Evolutionary conservation across 345 rosid genomes (phyloP), one percentile per base, ranked within the genome.

Genomic region (Streptanthus diversifolius): DNA sequence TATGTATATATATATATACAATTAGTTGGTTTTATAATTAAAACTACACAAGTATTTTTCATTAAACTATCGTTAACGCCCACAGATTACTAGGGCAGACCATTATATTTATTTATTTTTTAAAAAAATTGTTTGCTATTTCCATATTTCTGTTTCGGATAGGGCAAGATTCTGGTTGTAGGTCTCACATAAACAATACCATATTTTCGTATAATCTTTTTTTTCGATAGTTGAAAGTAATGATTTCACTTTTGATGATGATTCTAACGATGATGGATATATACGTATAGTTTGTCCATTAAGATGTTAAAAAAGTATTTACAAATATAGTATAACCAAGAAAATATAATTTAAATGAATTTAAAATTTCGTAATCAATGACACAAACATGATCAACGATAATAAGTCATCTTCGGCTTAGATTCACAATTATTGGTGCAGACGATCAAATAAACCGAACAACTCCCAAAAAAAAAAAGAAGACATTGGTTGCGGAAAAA

Each of bases 81-180:
- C 58, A 65, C 27, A 56, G 59, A 56, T 25, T 73, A n/a, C n/a
- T n/a, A 64, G 57, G 71, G 37, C 8, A 10, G 5, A 21, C 69
- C 62, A 64, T 8, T 54, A 41, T 56, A 62, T 64, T 21, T 24
- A 5, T 33, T 53, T n/a, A n/a, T n/a, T 30, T 24, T 32, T 32
- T 3, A 18, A 39, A 51, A 30, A 53, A 61, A 9, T 21, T 62
- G 19, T 18, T 52, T 32, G 18, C 39, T 29, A 41, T 25, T 63
- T 54, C 48, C 63, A 5, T 12, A 54, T 22, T 59, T 70, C 0
- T 36, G 49, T 27, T 37, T 71, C 3, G 43, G 21, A 8, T 70
- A 5, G 14, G 14, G 10, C 7, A 47, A 48, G 59, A 45, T 70
- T 58, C 12, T 19, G 30, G 11, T 37, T 8, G 51, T 39, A 37